Conservation (phyloP, 148 eudicot genomes). For the Selenicereus undatus region DNA sequence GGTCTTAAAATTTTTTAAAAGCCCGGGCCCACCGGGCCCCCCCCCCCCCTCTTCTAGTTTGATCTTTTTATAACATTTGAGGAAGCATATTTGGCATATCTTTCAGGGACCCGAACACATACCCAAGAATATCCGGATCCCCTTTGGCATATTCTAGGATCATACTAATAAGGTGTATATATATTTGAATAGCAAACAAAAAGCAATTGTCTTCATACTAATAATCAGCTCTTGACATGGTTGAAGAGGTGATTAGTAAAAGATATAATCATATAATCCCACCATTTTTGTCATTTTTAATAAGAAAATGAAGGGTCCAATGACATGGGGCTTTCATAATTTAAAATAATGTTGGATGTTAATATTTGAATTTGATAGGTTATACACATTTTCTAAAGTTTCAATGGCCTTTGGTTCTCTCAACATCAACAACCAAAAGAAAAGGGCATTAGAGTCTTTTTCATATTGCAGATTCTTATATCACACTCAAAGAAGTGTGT, state of each 20-base stretch:
- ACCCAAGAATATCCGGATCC: slow-evolving; percentile 5
- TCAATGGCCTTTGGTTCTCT: not conserved
- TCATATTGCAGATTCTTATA: too few species aligned
- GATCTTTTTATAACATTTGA: not conserved
- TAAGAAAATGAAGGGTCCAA: slow-evolving; percentile 8
- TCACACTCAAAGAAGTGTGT: too few species aligned
- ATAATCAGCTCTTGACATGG: not conserved
- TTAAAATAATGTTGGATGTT: not conserved
- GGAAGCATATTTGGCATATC: slow-evolving; percentile 4
- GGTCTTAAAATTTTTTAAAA: too few species aligned
- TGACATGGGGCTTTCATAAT: not conserved
- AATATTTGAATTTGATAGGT: not conserved
- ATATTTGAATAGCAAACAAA: not conserved
- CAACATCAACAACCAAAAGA: too few species aligned
- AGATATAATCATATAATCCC: not conserved
- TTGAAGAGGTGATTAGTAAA: not conserved
- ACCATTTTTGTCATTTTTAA: not conserved
- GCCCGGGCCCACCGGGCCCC: too few species aligned
- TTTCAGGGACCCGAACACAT: not conserved
- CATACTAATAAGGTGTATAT: not conserved
- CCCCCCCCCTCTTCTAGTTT: too few species aligned
- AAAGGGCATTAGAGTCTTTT: too few species aligned
- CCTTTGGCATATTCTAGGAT: slow-evolving; percentile 5
- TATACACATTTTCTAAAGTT: not conserved
- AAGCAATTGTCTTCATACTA: not conserved